A percentile compares a stretch with the other conserved stretches of the same genome.
Evolutionary conservation across 2,329 filamentous ascomycete species (phyloP).

Genomic region (Tolypocladium pustulatum): DNA sequence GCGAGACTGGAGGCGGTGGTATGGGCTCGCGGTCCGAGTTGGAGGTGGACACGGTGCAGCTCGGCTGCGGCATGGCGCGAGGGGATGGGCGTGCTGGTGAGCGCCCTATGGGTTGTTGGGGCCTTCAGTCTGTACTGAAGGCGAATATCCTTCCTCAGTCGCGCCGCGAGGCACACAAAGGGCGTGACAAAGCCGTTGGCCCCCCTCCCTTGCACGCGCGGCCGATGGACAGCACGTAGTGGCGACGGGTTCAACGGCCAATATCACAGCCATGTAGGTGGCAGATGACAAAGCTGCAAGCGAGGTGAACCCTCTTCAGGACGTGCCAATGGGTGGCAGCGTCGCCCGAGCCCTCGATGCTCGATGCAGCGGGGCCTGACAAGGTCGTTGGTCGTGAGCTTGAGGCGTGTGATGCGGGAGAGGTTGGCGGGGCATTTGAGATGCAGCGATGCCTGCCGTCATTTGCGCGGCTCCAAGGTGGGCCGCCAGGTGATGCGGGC

Average conservation of each 20-base stretch:
- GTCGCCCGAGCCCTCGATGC: not conserved
- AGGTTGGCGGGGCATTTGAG: not conserved
- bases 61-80: conserved; percentile 19
- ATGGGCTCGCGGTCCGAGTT: conserved; percentile 23
- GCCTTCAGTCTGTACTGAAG: not conserved
- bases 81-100: not conserved
- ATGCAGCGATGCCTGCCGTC: not conserved
- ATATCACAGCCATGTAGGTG: not conserved
- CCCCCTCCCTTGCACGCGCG: not conserved
- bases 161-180: not conserved
- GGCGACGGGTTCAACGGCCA: not conserved
- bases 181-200: not conserved
- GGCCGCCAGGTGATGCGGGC: not conserved
- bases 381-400: not conserved
- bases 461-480: not conserved
- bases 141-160: not conserved
- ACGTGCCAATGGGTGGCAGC: not conserved
- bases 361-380: not conserved
- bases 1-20: conserved; percentile 42
- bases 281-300: not conserved
- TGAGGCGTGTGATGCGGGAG: not conserved
- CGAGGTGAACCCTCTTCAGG: not conserved
- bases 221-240: not conserved
- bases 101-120: not conserved
- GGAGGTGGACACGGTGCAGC: conserved; percentile 17